phyloP scores from a whole-genome alignment of 2,329 filamentous ascomycete genomes.

The Arthroderma sp. region DNA sequence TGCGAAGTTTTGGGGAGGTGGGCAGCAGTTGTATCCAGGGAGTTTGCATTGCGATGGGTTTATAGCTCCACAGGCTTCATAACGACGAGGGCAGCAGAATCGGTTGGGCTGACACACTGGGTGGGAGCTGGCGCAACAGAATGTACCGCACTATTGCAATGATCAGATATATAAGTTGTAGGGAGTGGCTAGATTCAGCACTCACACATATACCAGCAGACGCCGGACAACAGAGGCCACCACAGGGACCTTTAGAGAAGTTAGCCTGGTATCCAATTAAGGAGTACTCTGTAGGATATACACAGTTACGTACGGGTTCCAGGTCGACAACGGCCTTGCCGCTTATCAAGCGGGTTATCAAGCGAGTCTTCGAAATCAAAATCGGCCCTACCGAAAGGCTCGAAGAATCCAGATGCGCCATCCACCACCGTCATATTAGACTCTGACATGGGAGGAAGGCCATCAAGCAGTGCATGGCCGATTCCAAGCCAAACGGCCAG shows the following conservation, averaged over 20 bases:
- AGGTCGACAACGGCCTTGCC: slow-evolving; percentile 1
- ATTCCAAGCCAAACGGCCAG: slow-evolving; percentile 6
- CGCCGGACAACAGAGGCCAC: background rate
- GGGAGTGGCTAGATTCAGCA: background rate
- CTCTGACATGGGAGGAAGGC: background rate
- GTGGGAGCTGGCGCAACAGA: background rate
- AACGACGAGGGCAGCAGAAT: slow-evolving; percentile 1
- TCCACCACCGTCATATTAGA: background rate
- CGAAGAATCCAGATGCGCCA: background rate
- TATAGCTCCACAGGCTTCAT: background rate
- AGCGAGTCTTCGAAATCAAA: background rate
- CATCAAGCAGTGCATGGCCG: background rate
- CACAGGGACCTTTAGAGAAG: background rate
- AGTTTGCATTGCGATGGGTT: slow-evolving; percentile 1
- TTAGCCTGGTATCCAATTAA: background rate
- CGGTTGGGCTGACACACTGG: slow-evolving; percentile 2
- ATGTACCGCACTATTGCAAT: background rate
- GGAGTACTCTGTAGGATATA: background rate
- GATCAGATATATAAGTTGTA: background rate
- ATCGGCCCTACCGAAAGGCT: background rate
- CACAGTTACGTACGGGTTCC: background rate
- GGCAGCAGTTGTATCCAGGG: background rate
- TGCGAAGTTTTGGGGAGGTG: background rate
- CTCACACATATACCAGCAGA: background rate
- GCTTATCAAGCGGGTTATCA: background rate